Evolutionary conservation across 345 rosid species (phyloP), one percentile per base, ranked within the genome.

Genomic region (Lepidium aucheri): DNA sequence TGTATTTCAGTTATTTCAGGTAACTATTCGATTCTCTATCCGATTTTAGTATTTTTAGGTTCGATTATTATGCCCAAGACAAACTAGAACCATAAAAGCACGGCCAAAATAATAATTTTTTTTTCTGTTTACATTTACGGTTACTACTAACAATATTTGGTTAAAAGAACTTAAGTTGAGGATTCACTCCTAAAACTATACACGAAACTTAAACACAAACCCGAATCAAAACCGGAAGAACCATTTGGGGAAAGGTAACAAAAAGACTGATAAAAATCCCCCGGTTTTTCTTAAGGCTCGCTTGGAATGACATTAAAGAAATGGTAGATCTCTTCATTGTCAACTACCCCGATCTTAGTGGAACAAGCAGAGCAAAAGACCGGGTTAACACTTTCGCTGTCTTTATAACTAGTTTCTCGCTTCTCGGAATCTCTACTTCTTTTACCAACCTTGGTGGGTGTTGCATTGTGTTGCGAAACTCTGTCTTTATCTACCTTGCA

Each of bases 241-340:
- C 47, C 46, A 34, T 1, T 46, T 26, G 1, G 5, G 9, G 33
- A 44, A 12, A 6, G 32, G 34, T 49, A 12, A 58, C 65, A 39
- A 60, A 34, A 2, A 53, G 20, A n/a, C 36, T 60, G 30, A 4
- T 38, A 7, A 28, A 47, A 34, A 22, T 8, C 0, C 32, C 0
- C 6, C 36, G 8, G 40, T 1, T 0, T 16, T 12, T 24, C 14
- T 77, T 63, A 86, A 59, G 84, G 79, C 76, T 89, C 96, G 53
- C 94, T 84, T 41, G 96, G 96, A 39, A 89, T 80, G 65, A 77
- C 88, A 72, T 84, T 83, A 78, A 78, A 81, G 81, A 89, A 89
- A 77, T 89, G 96, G 79, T 84, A 86, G 33, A 89, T 82, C 77
- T 89, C 89, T 18, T 85, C 89, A 52, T 67, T 79, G 54, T 87